phyloP scores from a whole-genome alignment of 106 monocot species.

The Dioscorea alata region DNA sequence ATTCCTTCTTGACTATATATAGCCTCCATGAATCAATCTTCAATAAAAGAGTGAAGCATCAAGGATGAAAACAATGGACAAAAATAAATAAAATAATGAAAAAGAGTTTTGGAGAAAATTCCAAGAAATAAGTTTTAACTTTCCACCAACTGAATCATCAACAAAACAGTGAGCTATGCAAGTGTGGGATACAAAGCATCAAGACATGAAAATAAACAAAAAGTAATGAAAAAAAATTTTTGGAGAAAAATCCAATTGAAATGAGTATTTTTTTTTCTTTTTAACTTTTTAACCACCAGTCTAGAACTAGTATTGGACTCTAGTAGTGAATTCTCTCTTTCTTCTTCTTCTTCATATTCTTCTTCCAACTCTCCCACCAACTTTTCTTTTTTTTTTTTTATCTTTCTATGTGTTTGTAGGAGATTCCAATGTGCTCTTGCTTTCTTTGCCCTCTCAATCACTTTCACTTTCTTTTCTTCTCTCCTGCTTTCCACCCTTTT shows the following conservation, averaged over 20 bases:
- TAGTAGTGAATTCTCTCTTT: background rate
- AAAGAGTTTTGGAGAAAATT: too few species aligned
- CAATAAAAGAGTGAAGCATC: too few species aligned
- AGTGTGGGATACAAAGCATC: too few species aligned
- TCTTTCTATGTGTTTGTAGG: background rate
- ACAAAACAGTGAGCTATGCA: too few species aligned
- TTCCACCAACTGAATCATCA: too few species aligned
- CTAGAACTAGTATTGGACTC: background rate
- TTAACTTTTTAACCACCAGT: background rate
- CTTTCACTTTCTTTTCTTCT: background rate
- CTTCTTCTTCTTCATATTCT: background rate
- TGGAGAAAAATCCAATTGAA: background rate
- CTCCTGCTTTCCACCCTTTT: background rate
- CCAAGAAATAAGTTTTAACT: too few species aligned
- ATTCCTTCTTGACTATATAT: too few species aligned
- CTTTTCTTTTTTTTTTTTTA: background rate
- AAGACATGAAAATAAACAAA: background rate
- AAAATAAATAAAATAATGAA: too few species aligned
- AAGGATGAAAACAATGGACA: too few species aligned
- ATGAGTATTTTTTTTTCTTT: background rate
- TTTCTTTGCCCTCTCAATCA: background rate
- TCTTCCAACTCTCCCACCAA: background rate
- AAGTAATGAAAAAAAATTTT: background rate
- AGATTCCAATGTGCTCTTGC: slow-evolving; percentile 4
- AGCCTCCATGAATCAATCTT: too few species aligned